Evolutionary conservation across 1,139 yeast genomes (phyloP).

Genomic region (Meyerozyma smithsonii): DNA sequence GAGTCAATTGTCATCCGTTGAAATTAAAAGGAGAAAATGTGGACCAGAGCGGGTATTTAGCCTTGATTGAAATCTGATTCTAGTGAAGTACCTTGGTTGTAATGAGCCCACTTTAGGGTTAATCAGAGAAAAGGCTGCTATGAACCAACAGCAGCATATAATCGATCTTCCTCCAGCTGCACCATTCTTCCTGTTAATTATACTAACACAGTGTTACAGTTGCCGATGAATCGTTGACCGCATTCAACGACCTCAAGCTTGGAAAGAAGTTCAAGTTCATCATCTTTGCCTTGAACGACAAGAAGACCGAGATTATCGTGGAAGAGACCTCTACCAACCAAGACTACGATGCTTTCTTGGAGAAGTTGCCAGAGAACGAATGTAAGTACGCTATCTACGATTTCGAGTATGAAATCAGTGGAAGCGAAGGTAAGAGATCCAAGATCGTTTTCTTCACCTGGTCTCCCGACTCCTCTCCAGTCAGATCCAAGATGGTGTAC

Average conservation of each 20-base stretch:
- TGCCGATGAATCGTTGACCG: slow-evolving; percentile 88
- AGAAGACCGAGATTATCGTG: slow-evolving; percentile 87
- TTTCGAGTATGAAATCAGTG: slow-evolving; percentile 86
- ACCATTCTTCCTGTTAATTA: background rate
- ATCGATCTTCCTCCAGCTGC: no score
- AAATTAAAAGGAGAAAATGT: no score
- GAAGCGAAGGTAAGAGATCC: slow-evolving; percentile 93
- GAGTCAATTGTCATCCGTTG: background rate
- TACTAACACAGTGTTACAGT: slow-evolving; percentile 73
- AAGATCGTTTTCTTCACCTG: slow-evolving; percentile 92
- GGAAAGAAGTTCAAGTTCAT: slow-evolving; percentile 87
- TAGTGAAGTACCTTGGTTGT: no score
- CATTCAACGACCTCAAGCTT: slow-evolving; percentile 92
- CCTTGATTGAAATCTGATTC: no score
- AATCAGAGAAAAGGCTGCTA: no score
- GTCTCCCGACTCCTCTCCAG: slow-evolving; percentile 97
- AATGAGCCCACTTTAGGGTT: no score
- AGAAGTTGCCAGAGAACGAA: slow-evolving; percentile 88
- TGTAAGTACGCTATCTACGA: slow-evolving; percentile 96
- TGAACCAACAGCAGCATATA: no score
- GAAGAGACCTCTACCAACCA: slow-evolving; percentile 71
- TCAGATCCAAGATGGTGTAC: slow-evolving; percentile 94
- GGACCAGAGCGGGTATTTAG: no score
- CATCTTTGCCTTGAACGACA: slow-evolving; percentile 73
- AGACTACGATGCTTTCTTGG: slow-evolving; percentile 80